phyloP scores from a whole-genome alignment of 2,329 filamentous ascomycete genomes.

The Aureobasidium musti region DNA sequence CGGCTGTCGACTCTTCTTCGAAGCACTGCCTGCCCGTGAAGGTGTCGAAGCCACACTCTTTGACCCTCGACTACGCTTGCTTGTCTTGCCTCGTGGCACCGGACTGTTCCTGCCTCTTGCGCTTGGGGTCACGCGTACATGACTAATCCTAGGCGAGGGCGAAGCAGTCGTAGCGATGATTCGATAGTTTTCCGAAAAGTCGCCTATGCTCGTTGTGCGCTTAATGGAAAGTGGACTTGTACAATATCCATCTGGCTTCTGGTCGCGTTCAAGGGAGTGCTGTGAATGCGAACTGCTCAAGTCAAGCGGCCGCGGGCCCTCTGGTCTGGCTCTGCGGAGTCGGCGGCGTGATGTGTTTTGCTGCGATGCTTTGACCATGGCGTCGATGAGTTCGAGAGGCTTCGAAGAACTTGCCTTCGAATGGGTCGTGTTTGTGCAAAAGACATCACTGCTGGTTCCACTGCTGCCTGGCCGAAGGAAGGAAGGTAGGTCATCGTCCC shows the following conservation, averaged over 20 bases:
- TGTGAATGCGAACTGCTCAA: background rate
- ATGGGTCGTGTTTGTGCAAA: constrained; percentile 27
- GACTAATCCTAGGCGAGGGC: constrained; percentile 19
- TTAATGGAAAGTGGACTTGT: constrained; percentile 23
- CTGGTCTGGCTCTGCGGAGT: constrained; percentile 29
- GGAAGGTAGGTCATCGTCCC: constrained; percentile 15
- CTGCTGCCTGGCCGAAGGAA: constrained; percentile 20
- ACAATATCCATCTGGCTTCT: constrained; percentile 4
- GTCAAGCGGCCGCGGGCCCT: constrained; percentile 24
- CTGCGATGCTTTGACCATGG: constrained; percentile 29
- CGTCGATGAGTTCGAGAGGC: constrained; percentile 30
- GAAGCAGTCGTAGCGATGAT: constrained; percentile 18
- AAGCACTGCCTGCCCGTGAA: constrained; percentile 21
- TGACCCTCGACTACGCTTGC: constrained; percentile 22
- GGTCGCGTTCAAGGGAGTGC: background rate
- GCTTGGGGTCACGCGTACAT: background rate
- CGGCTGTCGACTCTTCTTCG: constrained; percentile 13
- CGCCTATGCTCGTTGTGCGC: background rate
- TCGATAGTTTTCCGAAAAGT: constrained; percentile 18
- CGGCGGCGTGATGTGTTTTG: constrained; percentile 28
- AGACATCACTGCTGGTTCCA: constrained; percentile 23
- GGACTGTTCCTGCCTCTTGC: constrained; percentile 24
- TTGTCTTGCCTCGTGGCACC: constrained; percentile 16
- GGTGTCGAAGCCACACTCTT: background rate
- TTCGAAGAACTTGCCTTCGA: constrained; percentile 20